phyloP scores from a whole-genome alignment of 192 early-diverging fungal genomes.

The Phycomyces nitens region DNA sequence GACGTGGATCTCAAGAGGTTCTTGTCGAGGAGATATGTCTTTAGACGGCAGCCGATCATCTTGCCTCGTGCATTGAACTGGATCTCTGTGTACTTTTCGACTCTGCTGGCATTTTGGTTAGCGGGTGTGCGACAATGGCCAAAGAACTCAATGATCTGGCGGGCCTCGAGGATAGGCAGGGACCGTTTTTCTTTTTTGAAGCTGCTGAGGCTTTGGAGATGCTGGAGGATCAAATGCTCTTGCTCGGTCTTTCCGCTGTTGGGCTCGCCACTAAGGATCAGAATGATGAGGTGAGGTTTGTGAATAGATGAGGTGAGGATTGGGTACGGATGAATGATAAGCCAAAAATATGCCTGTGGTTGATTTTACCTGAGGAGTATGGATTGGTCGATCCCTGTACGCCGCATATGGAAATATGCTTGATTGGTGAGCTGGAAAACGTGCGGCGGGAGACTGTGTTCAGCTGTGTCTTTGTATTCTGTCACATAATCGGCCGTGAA shows the following conservation, averaged over 20 bases:
- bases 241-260: constrained; percentile 85
- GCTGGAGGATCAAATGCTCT: constrained; percentile 61
- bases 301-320: too few species aligned
- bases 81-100: constrained; percentile 82
- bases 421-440: constrained; percentile 72
- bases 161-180: constrained; percentile 49
- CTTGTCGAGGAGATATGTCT: constrained; percentile 88
- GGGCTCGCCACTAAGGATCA: constrained; percentile 68
- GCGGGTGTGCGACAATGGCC: constrained; percentile 73
- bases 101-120: constrained; percentile 78
- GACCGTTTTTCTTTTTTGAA: constrained; percentile 67
- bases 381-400: constrained; percentile 63
- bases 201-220: constrained; percentile 64
- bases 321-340: too few species aligned
- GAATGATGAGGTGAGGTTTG: too few species aligned
- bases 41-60: constrained; percentile 78
- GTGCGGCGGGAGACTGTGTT: constrained; percentile 55
- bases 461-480: constrained; percentile 55
- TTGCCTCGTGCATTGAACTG: constrained; percentile 90
- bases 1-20: constrained; percentile 24
- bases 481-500: constrained; percentile 58
- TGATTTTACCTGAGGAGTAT: constrained; percentile 30
- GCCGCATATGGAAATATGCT: constrained; percentile 79
- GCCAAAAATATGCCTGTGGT: too few species aligned
- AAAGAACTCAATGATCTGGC: constrained; percentile 80